phyloP scores from a whole-genome alignment of 202 grass and related monocot species.

The Digitaria exilis region DNA sequence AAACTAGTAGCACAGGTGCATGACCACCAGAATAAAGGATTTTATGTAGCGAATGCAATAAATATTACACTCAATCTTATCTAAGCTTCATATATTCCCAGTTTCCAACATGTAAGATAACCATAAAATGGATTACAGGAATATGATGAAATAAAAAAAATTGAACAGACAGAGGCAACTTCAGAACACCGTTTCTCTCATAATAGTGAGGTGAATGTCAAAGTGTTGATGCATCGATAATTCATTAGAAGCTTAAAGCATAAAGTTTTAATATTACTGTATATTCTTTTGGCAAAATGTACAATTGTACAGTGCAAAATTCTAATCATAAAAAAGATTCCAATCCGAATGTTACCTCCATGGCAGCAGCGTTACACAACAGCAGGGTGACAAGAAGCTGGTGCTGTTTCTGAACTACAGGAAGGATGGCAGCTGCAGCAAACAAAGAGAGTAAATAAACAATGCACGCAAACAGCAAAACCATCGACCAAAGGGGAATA shows the following conservation, averaged over 20 bases:
- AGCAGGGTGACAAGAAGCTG: slow-evolving; percentile 97
- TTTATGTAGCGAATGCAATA: slow-evolving; percentile 12
- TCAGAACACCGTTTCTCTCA: not conserved
- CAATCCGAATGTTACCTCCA: slow-evolving; percentile 76
- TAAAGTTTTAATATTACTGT: not conserved
- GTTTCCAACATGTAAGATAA: slow-evolving; percentile 8
- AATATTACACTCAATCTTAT: slow-evolving; percentile 3
- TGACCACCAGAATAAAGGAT: not conserved
- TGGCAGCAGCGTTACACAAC: slow-evolving; percentile 85
- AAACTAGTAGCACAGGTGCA: not conserved
- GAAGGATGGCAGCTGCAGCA: slow-evolving; percentile 84
- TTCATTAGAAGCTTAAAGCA: not conserved
- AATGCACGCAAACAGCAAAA: slow-evolving; percentile 5
- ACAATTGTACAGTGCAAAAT: not conserved
- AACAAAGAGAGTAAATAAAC: slow-evolving; percentile 19
- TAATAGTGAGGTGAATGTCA: slow-evolving; percentile 7
- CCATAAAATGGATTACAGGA: not conserved
- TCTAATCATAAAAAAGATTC: not conserved
- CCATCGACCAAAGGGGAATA: not conserved
- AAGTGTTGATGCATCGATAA: slow-evolving; percentile 20
- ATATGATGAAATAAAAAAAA: not conserved
- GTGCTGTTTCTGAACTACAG: slow-evolving; percentile 99
- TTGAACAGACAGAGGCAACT: not conserved
- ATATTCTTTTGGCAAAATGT: not conserved
- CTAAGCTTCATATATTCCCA: not conserved